Base-by-base conservation (phyloP, 2,329 filamentous ascomycete genomes). In the Sporothrix inflata region DNA sequence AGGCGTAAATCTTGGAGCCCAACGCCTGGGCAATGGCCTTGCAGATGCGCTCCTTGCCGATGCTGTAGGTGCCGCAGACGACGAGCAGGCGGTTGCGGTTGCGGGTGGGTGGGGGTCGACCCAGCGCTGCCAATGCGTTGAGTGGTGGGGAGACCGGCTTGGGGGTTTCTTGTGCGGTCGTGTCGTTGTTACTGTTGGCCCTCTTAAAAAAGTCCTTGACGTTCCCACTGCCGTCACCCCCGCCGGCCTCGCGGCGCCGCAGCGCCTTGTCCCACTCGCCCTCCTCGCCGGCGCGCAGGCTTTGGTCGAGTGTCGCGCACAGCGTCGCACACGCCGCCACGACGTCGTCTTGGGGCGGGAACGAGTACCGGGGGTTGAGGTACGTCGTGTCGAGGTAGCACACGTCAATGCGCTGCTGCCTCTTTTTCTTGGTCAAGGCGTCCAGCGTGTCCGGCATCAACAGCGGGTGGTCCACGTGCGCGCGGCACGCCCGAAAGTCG, bases 351-450 rank as follows among this genome's bases (percentile, higher is more conserved):
- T 99, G 96, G 3, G 89, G 91, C 0, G 96, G 96, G 77, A 99
- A 99, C 0, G 95, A 91, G 81, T 98, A 99, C 75, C 94, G 94
- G 0, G 96, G 96, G 75, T 96, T 97, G 12, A 99, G 87, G 79
- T 99, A 99, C 0, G 96, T 99, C 0, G 96, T 99, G 79, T 99
- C 96, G 9, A 99, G 89, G 79, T 99, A 99, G 83, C 96, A 98
- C 38, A 95, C 90, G 78, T 99, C 95, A 71, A 99, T 94, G 77
- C 91, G 93, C 79, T 98, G 96, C 78, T 96, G 92, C 73, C 85
- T 90, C 1, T 83, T 84, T 79, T 92, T 92, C 0, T 89, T 90
- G 9, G 92, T 34, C 16, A 65, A 83, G 2, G 86, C 84, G 77
- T 97, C 92, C 19, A 91, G 77, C 0, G 90, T 84, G 30, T 97